Evolutionary conservation across 768 basidiomycete genomes (phyloP).

Genomic region (Russula griseocarnosa): DNA sequence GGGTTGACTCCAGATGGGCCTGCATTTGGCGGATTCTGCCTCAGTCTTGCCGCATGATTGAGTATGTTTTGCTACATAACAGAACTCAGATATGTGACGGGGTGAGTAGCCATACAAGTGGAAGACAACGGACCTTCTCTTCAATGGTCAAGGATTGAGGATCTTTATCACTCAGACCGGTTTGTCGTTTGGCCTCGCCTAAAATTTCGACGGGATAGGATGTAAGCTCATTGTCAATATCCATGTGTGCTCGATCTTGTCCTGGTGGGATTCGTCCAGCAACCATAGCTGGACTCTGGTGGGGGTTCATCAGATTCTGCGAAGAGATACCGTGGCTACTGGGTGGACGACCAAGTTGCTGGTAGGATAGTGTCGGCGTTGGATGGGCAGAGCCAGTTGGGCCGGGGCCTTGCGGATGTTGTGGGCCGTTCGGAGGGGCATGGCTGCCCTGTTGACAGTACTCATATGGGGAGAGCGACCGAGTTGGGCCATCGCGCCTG

Average conservation of each 20-base stretch:
- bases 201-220: conserved; percentile 39
- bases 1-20: conserved; percentile 40
- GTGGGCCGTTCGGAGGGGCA: conserved; percentile 49
- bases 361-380: conserved; percentile 43
- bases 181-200: conserved; percentile 40
- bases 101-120: conserved; percentile 9
- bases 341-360: conserved; percentile 49
- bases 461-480: conserved; percentile 52
- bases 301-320: conserved; percentile 38
- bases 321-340: conserved; percentile 52
- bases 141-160: conserved; percentile 39
- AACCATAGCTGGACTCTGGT: conserved; percentile 56
- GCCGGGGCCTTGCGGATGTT: conserved; percentile 39
- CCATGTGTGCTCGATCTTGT: conserved; percentile 26
- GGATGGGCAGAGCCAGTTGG: conserved; percentile 37
- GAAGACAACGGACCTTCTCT: conserved; percentile 53
- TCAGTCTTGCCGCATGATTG: conserved; percentile 12
- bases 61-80: conserved; percentile 40
- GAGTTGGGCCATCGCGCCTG: conserved; percentile 45
- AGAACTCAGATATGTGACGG: conserved; percentile 9
- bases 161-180: conserved; percentile 48
- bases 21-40: conserved; percentile 32
- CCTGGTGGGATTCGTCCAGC: conserved; percentile 44
- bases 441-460: conserved; percentile 38
- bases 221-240: conserved; percentile 41